Evolutionary conservation across 208 protist genomes (phyloP).

Genomic region (Trichomonas gallinae): DNA sequence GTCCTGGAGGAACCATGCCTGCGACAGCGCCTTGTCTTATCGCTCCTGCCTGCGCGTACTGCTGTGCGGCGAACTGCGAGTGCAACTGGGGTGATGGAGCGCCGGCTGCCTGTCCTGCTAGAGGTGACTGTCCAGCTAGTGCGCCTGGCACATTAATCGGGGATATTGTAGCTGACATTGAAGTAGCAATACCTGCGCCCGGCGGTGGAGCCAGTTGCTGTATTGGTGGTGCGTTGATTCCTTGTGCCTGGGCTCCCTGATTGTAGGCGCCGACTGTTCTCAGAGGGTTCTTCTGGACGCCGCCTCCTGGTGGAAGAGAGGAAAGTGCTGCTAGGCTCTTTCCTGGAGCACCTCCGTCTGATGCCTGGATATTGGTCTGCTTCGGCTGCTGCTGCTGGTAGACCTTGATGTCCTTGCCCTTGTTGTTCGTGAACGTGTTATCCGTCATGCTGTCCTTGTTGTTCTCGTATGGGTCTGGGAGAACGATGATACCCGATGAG

Average conservation of each 20-base stretch:
- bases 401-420: not conserved
- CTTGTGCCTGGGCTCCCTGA: too few relatives aligned
- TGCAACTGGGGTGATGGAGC: not conserved
- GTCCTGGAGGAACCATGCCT: not conserved
- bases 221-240: too few relatives aligned
- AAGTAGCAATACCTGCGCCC: too few relatives aligned
- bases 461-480: not conserved
- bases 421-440: not conserved
- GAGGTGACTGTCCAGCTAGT: too few relatives aligned
- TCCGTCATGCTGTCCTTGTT: not conserved
- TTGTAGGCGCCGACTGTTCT: too few relatives aligned
- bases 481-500: not conserved
- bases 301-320: not conserved
- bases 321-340: not conserved
- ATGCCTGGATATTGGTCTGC: not conserved
- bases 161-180: too few relatives aligned
- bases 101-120: not conserved
- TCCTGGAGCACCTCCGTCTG: not conserved
- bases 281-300: too few relatives aligned
- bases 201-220: too few relatives aligned
- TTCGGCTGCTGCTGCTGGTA: not conserved
- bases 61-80: not conserved
- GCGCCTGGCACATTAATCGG: too few relatives aligned
- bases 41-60: not conserved
- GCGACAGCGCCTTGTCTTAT: not conserved